A percentile compares a stretch with the other conserved stretches of the same genome.
Evolutionary conservation across 768 basidiomycete species (phyloP).

Genomic region (Psilocybe cyanescens): DNA sequence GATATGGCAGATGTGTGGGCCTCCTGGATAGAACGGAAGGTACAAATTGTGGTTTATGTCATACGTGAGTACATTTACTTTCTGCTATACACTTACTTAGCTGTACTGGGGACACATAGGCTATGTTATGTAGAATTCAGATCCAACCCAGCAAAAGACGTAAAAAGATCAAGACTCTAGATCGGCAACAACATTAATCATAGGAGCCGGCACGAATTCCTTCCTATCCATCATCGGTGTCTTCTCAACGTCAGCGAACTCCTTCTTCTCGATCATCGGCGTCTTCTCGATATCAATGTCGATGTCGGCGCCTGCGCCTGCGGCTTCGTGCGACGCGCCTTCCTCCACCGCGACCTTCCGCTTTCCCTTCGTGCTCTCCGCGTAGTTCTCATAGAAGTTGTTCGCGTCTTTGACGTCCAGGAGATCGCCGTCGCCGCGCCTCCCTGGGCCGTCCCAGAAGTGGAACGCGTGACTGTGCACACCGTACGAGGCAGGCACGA

Average conservation of each 20-base stretch:
- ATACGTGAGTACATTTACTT: no score
- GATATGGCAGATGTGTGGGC: no score
- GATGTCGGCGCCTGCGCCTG: constrained; percentile 53
- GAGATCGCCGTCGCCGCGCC: constrained; percentile 37
- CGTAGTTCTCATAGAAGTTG: constrained; percentile 91
- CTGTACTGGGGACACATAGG: no score
- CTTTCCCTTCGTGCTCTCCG: constrained; percentile 73
- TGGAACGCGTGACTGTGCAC: constrained; percentile 90
- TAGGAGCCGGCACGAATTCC: neutral
- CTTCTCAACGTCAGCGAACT: neutral
- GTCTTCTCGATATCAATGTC: constrained; percentile 52
- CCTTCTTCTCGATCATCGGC: constrained; percentile 1
- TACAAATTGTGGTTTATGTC: no score
- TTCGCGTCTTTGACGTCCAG: constrained; percentile 56
- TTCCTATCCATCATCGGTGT: neutral
- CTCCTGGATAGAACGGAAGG: no score
- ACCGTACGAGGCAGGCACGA: constrained; percentile 86
- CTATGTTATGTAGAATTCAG: no score
- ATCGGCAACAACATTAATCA: neutral
- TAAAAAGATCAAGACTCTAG: neutral
- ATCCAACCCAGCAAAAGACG: no score
- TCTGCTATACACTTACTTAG: neutral
- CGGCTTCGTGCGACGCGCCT: constrained; percentile 2
- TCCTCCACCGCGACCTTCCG: constrained; percentile 37
- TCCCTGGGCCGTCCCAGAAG: constrained; percentile 89